These are phyloP conservation scores for Lepiota venenata DNA, from an alignment of 768 basidiomycete species.

Conservation along the genomic window DNA sequence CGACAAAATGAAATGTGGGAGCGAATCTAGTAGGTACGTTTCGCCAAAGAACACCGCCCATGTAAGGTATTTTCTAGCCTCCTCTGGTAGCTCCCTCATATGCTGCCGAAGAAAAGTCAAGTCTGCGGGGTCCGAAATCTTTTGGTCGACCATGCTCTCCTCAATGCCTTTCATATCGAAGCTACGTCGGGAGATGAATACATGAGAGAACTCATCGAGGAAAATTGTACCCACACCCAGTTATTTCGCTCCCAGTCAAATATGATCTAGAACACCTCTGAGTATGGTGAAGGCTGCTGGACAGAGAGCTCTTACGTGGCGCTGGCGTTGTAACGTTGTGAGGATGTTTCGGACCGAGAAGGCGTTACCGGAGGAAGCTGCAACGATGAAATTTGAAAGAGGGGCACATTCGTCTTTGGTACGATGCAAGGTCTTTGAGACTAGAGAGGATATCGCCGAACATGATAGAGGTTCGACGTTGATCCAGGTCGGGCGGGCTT, in stretches of 20 bases:
- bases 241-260: constrained; percentile 64
- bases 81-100: constrained; percentile 57
- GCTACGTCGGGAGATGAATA: constrained; percentile 25
- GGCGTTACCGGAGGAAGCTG: constrained; percentile 63
- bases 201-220: background rate
- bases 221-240: constrained; percentile 52
- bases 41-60: constrained; percentile 77
- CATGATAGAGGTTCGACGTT: constrained; percentile 56
- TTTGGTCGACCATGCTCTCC: constrained; percentile 47
- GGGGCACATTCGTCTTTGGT: constrained; percentile 50
- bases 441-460: constrained; percentile 52
- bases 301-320: constrained; percentile 40
- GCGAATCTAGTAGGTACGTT: constrained; percentile 40
- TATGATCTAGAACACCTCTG: constrained; percentile 40
- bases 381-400: constrained; percentile 53
- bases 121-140: constrained; percentile 58
- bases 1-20: background rate
- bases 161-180: constrained; percentile 58
- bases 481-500: constrained; percentile 65
- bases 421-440: constrained; percentile 62
- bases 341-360: constrained; percentile 67
- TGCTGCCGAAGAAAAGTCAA: constrained; percentile 57
- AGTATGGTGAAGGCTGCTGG: background rate
- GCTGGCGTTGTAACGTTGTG: constrained; percentile 59
- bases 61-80: constrained; percentile 61